phyloP scores from a whole-genome alignment of 2,329 filamentous ascomycete species.

The Westerdykella aurantiaca region DNA sequence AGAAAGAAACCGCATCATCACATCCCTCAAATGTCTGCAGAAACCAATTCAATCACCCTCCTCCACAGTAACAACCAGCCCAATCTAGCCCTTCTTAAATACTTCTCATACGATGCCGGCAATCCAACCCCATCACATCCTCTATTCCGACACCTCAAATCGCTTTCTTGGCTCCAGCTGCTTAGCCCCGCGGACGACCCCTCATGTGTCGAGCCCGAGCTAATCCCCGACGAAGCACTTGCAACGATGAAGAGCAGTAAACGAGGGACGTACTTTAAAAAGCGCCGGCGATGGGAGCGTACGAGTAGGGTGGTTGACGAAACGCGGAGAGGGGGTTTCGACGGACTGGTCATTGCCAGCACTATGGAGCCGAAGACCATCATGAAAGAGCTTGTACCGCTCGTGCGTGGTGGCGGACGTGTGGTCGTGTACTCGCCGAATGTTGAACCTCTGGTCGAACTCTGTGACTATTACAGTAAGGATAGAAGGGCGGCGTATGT shows the following conservation, averaged over 20 bases:
- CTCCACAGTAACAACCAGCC: slow-evolving; percentile 78
- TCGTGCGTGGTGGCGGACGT: slow-evolving; percentile 75
- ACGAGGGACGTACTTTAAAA: slow-evolving; percentile 79
- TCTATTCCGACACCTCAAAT: slow-evolving; percentile 72
- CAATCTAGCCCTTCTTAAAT: slow-evolving; percentile 79
- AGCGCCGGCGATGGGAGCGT: slow-evolving; percentile 74
- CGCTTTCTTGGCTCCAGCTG: slow-evolving; percentile 88
- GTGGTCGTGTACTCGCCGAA: slow-evolving; percentile 80
- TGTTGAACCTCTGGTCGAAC: slow-evolving; percentile 68
- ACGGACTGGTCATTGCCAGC: slow-evolving; percentile 75
- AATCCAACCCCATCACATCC: slow-evolving; percentile 63
- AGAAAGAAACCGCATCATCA: slow-evolving; percentile 25
- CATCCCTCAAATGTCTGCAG: slow-evolving; percentile 56
- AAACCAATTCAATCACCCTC: slow-evolving; percentile 71
- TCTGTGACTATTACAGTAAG: slow-evolving; percentile 81
- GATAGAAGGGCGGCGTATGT: slow-evolving; percentile 66
- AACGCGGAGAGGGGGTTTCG: slow-evolving; percentile 69
- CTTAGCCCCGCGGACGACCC: slow-evolving; percentile 69
- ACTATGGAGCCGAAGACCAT: slow-evolving; percentile 76
- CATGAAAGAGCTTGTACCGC: slow-evolving; percentile 67
- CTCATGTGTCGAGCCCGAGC: slow-evolving; percentile 64
- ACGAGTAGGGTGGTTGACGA: slow-evolving; percentile 67
- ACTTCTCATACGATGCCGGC: slow-evolving; percentile 77
- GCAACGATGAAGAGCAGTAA: slow-evolving; percentile 72
- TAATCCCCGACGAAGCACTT: slow-evolving; percentile 56